Percentiles rank a stretch among this genome's conserved stretches.
These are phyloP conservation scores for Heracleum sosnowskyi DNA, from an alignment of 129 eudicot genomes.

Conservation along the genomic window DNA sequence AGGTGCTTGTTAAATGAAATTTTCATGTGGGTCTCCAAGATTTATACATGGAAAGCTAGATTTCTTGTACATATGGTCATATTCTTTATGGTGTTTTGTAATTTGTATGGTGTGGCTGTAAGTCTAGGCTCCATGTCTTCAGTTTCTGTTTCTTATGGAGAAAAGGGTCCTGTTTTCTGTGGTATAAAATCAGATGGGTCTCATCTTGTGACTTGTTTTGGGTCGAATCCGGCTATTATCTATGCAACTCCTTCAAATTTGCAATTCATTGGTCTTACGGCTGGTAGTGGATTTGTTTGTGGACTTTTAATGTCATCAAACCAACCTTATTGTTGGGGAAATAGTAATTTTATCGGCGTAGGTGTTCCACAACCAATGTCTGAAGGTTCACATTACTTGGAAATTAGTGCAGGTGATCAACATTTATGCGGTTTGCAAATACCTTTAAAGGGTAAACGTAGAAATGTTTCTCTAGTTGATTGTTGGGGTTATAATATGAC, in stretches of 20 bases:
- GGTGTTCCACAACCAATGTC: conserved; percentile 57
- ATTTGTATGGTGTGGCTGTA: conserved; percentile 28
- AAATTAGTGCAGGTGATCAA: conserved; percentile 86
- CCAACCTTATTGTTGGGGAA: conserved; percentile 92
- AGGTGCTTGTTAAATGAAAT: conserved; percentile 28
- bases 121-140: conserved; percentile 94
- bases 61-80: conserved; percentile 27
- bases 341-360: conserved; percentile 51
- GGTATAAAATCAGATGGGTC: conserved; percentile 84
- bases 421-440: conserved; percentile 81
- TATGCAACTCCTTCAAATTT: conserved; percentile 48
- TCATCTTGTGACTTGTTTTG: conserved; percentile 74
- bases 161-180: conserved; percentile 83
- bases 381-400: conserved; percentile 53
- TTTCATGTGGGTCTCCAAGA: conserved; percentile 13
- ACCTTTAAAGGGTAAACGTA: conserved; percentile 55
- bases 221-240: conserved; percentile 58
- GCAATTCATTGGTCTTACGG: conserved; percentile 61
- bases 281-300: conserved; percentile 87
- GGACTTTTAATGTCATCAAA: conserved; percentile 57
- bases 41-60: conserved; percentile 14
- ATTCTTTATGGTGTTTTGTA: conserved; percentile 30
- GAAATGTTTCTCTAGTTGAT: conserved; percentile 70
- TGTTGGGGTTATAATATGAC: conserved; percentile 99
- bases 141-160: conserved; percentile 86